Base-by-base conservation (phyloP, 176 grass and related monocot genomes). In the Canna indica region DNA sequence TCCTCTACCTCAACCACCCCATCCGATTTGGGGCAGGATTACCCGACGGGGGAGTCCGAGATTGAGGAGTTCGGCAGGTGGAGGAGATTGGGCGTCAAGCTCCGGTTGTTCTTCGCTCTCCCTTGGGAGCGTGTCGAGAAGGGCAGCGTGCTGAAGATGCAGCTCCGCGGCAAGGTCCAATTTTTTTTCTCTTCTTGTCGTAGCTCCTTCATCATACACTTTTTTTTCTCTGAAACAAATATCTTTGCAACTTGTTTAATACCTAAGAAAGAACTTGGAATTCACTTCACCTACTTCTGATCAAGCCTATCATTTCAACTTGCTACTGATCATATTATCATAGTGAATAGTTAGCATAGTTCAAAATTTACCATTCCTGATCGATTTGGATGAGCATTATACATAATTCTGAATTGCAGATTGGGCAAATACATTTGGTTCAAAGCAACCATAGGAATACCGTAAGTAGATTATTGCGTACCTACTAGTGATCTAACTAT, bases 131-230 rank as follows among this genome's bases (percentile, higher is more conserved):
- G 89, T 34, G 80, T 99, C 50, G 79, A 76, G 62, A 88, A 93
- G 75, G 82, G 86, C 0, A 99, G 94, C 76, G 84, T 99, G 71
- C 89, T 99, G 74, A 83, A 77, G 39, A 90, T 99, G 75, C 87
- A 80, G 61, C 89, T 99, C 67, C 77, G 82, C 42, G 94, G 94
- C 71, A 79, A 81, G 86, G 90, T 93, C 24, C 59, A 17, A 54
- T 60, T 32, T 68, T 47, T n/a, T 33, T 0, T 71, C 12, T 30
- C 25, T 71, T 48, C 68, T 28, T 64, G 36, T 30, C 44, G 31
- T 35, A 34, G 24, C 45, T 60, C 33, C 38, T 20, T 46, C 47
- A 30, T 25, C 41, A 38, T 63, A 29, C 29, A 24, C 78, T 66
- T 66, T 28, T 4, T 26, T 42, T 58, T 54, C 35, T 44, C 14